Percentiles rank a stretch among this genome's conserved stretches.
Conservation (phyloP, 2,329 filamentous ascomycete genomes). For the Fusarium irregulare region DNA sequence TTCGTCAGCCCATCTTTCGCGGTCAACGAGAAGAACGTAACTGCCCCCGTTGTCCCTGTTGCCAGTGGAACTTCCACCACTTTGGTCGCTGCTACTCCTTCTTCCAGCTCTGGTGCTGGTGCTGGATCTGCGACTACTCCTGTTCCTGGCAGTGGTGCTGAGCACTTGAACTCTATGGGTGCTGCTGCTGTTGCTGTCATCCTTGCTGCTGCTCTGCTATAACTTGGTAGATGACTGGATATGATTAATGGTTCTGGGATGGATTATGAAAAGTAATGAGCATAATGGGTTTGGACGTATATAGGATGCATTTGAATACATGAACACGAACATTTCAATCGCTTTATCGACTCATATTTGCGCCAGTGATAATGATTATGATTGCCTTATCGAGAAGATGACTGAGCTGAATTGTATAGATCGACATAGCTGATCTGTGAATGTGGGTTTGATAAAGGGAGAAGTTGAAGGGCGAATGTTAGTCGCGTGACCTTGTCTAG, state of each 20-base stretch:
- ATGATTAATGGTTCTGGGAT: constrained; percentile 3
- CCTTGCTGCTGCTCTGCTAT: constrained; percentile 48
- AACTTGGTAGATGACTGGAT: constrained; percentile 8
- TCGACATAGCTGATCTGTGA: neutral
- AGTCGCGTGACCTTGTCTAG: neutral
- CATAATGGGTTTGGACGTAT: neutral
- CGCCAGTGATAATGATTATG: too few relatives aligned
- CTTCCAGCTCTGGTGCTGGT: constrained; percentile 40
- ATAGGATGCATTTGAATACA: constrained; percentile 4
- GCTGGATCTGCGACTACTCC: constrained; percentile 15
- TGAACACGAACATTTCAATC: neutral
- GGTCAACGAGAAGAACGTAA: constrained; percentile 40
- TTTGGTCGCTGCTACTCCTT: constrained; percentile 20
- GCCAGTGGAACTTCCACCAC: constrained; percentile 23
- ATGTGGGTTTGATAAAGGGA: neutral
- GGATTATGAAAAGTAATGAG: constrained; percentile 16
- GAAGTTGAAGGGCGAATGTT: neutral
- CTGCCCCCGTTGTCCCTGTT: constrained; percentile 23
- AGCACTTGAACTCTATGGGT: constrained; percentile 48
- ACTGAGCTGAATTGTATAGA: neutral
- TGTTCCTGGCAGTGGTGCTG: constrained; percentile 29
- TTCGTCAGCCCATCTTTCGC: constrained; percentile 28
- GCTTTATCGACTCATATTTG: neutral
- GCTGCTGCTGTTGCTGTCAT: constrained; percentile 49
- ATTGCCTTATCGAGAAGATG: too few relatives aligned